Evolutionary conservation across 345 rosid species (phyloP), one percentile per base, ranked within the genome.

Genomic region (Eucalyptus viminalis): DNA sequence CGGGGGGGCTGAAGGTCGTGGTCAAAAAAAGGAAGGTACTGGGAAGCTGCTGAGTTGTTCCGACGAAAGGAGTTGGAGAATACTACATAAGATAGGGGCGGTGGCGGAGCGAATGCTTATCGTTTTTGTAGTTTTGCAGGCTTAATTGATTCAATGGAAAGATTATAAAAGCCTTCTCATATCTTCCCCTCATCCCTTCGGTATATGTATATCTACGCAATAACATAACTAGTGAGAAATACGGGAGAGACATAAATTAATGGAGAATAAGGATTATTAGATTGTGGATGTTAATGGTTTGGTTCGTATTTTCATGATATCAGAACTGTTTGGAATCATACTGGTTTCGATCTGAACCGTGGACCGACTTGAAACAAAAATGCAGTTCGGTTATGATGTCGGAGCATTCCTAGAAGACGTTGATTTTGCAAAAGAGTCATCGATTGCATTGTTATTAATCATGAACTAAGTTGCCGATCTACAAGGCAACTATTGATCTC

Each of bases 1-100:
- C 93, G 31, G 96, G 97, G 49, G 99, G 99, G 44, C 87, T 96
- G 11, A 91, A 90, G 88, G 97, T 95, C 14, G 58, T 89, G 91
- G 91, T 96, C 50, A 89, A 80, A 80, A 91, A 87, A 88, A 93
- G 97, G 88, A 87, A 87, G 22, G 40, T 60, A 53, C 43, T 72
- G 72, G 44, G 24, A 37, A 53, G 21, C 45, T n/a, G 40, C 44
- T 14, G 16, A 25, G 9, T 40, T 16, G 27, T 67, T 49, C n/a
- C 37, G 31, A 22, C 29, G 56, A 19, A 62, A 45, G 16, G 40
- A 47, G 80, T 8, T 62, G 31, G 16, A 67, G 37, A 67, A 8
- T 53, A 53, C 14, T 19, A 37, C 24, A 37, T 9, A 37, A 37
- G 81, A 65, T n/a, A n/a, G 76, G 40, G 21, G 34, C 9, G 37